Evolutionary conservation across 129 eudicot genomes (phyloP).

Genomic region (Flaveria bidentis): DNA sequence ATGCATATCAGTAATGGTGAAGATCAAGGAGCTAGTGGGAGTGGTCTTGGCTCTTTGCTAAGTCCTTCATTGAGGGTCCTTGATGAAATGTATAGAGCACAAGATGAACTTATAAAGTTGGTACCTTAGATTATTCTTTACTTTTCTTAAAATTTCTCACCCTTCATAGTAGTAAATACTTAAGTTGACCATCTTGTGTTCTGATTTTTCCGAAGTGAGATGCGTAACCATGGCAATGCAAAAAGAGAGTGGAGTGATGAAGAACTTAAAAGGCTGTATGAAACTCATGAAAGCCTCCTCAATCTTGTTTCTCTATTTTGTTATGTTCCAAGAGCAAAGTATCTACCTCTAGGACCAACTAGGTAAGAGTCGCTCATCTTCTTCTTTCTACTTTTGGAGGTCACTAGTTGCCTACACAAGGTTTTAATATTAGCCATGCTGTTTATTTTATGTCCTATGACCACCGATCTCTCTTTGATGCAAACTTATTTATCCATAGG

Average conservation of each 20-base stretch:
- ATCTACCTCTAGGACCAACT: conserved; percentile 88
- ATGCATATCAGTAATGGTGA: conserved; percentile 89
- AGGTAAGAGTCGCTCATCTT: conserved; percentile 45
- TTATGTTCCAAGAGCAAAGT: conserved; percentile 83
- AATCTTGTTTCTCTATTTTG: conserved; percentile 90
- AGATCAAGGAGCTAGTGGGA: conserved; percentile 95
- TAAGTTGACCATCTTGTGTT: background rate
- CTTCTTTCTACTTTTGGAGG: background rate
- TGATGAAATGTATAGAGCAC: conserved; percentile 87
- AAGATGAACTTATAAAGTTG: conserved; percentile 81
- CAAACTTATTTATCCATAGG: background rate
- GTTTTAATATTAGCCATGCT: background rate
- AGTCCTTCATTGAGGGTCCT: conserved; percentile 86
- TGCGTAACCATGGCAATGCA: conserved; percentile 81
- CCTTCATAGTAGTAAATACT: background rate
- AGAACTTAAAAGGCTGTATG: conserved; percentile 87
- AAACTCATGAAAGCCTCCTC: conserved; percentile 79
- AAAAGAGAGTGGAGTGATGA: conserved; percentile 90
- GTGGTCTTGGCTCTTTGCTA: conserved; percentile 82
- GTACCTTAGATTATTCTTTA: conserved; percentile 16
- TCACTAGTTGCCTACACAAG: background rate
- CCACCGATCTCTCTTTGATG: background rate
- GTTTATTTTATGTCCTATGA: conserved; percentile 1
- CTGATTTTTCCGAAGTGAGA: conserved; percentile 48
- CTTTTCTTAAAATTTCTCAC: background rate